Evolutionary conservation across 169 alveolate species (phyloP), one percentile per base, ranked within the genome.

Genomic region (Cryptosporidium xiaoi): DNA sequence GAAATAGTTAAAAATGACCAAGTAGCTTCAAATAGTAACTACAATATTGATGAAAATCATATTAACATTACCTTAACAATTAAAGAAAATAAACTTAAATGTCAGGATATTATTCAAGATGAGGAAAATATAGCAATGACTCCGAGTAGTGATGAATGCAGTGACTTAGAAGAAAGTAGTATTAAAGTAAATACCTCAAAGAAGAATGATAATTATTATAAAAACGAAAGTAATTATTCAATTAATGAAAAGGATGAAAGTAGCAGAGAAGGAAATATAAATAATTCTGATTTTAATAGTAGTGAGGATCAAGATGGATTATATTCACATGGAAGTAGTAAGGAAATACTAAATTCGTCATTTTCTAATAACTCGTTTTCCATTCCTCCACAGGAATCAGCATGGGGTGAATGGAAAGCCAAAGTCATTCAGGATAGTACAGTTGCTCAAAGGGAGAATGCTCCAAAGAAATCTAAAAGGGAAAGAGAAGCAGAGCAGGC

Each of bases 321-420:
- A 18, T 69, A 56, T 40, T 33, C 56, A 15, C n/a, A 33, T 53
- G 62, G 51, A 2, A 34, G 50, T n/a, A 55, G 27, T 6, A 62
- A 77, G n/a, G 85, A 77, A 33, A 44, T 62, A 16, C 7, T 62
- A 18, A 77, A 24, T 40, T 24, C 87, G 6, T 60, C 77, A 8
- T 60, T 77, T 46, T 20, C 77, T 29, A 29, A 48, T 34, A 34
- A 44, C n/a, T 36, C 84, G 50, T 56, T 71, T 69, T 93, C 83
- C 60, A 93, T 69, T 34, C 94, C 71, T 69, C 94, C 93, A 64
- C 90, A 93, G 34, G 94, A 90, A 40, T 83, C 93, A 3, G 97
- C 97, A 12, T 95, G 97, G 97, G 94, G 92, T 48, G 97, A 95
- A 68, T 95, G 97, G 97, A 95, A 95, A 93, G 97, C 97, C 18